Percentiles rank a stretch among this genome's conserved stretches.
Evolutionary conservation across 2,329 filamentous ascomycete genomes (phyloP).

Genomic region (Alternaria longipes): DNA sequence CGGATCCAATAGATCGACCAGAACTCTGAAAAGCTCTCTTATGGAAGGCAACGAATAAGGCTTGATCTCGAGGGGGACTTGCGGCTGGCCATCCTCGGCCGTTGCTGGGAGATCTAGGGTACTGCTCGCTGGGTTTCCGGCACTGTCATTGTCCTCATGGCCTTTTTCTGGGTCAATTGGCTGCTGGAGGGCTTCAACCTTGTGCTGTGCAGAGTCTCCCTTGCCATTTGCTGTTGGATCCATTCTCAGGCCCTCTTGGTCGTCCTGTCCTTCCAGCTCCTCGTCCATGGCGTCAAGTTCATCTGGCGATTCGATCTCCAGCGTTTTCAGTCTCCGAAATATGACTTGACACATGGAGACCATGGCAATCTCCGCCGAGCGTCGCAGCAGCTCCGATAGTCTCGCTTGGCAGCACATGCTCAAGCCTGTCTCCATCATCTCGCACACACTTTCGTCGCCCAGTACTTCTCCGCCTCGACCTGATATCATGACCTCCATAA

Average conservation of each 20-base stretch:
- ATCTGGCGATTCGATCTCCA: conserved; percentile 78
- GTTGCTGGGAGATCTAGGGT: conserved; percentile 56
- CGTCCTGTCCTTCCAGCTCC: conserved; percentile 68
- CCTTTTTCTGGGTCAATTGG: conserved; percentile 44
- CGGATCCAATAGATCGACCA: conserved; percentile 93
- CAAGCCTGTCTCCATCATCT: conserved; percentile 98
- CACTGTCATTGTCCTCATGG: conserved; percentile 49
- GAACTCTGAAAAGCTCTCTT: conserved; percentile 88
- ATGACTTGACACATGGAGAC: conserved; percentile 99
- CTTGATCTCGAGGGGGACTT: conserved; percentile 68
- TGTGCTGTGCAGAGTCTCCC: conserved; percentile 54
- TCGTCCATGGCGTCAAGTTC: conserved; percentile 72
- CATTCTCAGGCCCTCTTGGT: conserved; percentile 81
- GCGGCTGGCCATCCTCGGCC: conserved; percentile 53
- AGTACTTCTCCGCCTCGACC: conserved; percentile 90
- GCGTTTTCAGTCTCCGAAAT: conserved; percentile 88
- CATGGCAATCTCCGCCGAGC: conserved; percentile 96
- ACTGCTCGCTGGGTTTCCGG: conserved; percentile 52
- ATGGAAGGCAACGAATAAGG: conserved; percentile 96
- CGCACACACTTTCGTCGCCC: conserved; percentile 98
- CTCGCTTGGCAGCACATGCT: conserved; percentile 96
- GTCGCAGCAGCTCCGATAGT: conserved; percentile 86
- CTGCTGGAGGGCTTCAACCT: conserved; percentile 48
- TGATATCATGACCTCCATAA: conserved; percentile 99
- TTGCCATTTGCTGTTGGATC: conserved; percentile 76